Evolutionary conservation across 1,284 basidiomycete species (phyloP).

Genomic region (Ustilago loliicola): DNA sequence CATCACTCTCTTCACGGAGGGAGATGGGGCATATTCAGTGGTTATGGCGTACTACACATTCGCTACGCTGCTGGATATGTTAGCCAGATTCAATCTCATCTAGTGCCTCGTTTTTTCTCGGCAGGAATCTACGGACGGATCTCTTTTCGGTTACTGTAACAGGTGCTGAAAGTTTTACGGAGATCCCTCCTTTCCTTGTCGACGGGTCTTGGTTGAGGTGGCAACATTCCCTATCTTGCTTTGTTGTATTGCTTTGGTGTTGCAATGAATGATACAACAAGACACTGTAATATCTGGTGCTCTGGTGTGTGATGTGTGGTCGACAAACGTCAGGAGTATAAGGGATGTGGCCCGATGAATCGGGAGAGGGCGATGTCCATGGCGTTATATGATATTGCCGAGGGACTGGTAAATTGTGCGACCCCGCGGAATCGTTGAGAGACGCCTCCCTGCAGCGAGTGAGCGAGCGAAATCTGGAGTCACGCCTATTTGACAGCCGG

Average conservation of each 20-base stretch:
- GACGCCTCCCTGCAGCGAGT: not conserved
- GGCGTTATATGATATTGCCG: too few species aligned
- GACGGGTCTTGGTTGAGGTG: conserved; percentile 32
- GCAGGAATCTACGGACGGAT: conserved; percentile 20
- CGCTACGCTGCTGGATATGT: conserved; percentile 40
- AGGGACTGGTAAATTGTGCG: not conserved
- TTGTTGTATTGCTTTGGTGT: not conserved
- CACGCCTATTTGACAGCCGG: not conserved
- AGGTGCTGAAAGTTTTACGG: conserved; percentile 31
- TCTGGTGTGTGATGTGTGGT: not conserved
- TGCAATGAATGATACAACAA: not conserved
- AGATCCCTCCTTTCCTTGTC: conserved; percentile 29
- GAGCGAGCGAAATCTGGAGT: not conserved
- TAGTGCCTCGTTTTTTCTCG: conserved; percentile 16
- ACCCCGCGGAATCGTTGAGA: not conserved
- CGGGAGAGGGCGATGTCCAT: not conserved
- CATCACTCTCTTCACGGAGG: conserved; percentile 8
- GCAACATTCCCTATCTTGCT: conserved; percentile 30
- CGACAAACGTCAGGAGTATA: too few species aligned
- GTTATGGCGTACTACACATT: conserved; percentile 50
- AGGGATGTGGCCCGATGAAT: conserved; percentile 1
- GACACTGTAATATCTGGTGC: not conserved
- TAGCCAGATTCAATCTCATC: conserved; percentile 32
- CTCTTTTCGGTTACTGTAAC: conserved; percentile 43
- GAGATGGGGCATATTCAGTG: conserved; percentile 31